Base-by-base conservation (phyloP, 1,284 basidiomycete species). In the Porogramme epimiltina region DNA sequence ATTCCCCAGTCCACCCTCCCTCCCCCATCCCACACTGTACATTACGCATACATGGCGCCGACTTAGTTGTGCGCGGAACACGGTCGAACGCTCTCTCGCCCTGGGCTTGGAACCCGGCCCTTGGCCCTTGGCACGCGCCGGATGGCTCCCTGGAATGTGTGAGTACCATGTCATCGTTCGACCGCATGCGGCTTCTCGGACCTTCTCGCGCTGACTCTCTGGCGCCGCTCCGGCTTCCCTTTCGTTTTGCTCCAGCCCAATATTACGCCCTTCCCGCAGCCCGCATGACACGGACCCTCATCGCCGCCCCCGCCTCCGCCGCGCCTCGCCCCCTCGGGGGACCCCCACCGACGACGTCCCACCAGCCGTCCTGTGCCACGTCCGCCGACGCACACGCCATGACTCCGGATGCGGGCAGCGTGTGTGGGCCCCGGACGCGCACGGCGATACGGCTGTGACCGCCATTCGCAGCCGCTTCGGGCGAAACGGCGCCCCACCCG, bases 201-300 rank as follows among this genome's bases (percentile, higher is more conserved):
- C 37, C 54, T 54, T 59, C 51, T 56, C 54, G 54, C 52, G 54
- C 53, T 53, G 53, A 55, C 50, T 45, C n/a, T n/a, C 43, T 52
- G 57, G 42, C 48, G 53, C 57, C 51, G 46, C 36, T 26, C 24
- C 31, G 40, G 23, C 42, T 45, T 48, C 51, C 31, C 38, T 41
- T 41, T 25, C 28, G 13, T 31, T 20, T n/a, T n/a, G n/a, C 31
- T 36, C 31, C 44, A 31, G 44, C 25, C 33, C 28, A 31, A 31
- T 43, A 42, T 43, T 47, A 43, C 50, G 33, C 50, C 42, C 39
- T 37, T 16, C 15, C 10, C 36, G 24, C 49, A n/a, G 24, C 28
- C 19, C n/a, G 23, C 23, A 15, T 20, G 42, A 25, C 25, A 34
- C 48, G 48, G 48, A 45, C 23, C 31, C 36, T 16, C 43, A 36